These are phyloP conservation scores for Dacryopinax primogenitus DNA, from an alignment of 768 basidiomycete species.

Conservation along the genomic window DNA sequence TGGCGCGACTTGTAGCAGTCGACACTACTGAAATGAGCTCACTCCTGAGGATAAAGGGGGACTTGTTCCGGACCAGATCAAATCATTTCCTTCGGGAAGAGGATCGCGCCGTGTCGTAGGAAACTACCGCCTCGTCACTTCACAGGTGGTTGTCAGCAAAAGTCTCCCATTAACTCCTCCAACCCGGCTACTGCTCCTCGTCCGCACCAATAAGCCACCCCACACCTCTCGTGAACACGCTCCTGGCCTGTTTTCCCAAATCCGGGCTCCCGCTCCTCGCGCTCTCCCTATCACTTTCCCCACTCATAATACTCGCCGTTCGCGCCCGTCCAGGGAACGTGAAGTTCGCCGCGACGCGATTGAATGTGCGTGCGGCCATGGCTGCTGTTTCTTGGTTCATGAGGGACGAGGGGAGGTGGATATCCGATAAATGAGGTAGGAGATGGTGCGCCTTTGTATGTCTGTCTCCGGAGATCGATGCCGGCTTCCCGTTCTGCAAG, in stretches of 20 bases:
- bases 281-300: constrained; percentile 23
- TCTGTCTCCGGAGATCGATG: constrained; percentile 23
- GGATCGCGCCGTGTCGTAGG: no score
- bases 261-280: constrained; percentile 40
- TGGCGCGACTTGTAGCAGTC: no score
- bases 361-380: constrained; percentile 65
- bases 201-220: constrained; percentile 94
- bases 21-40: no score
- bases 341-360: constrained; percentile 59
- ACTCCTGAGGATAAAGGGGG: no score
- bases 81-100: no score
- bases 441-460: constrained; percentile 26
- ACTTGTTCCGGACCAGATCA: no score
- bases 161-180: no score
- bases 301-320: constrained; percentile 28
- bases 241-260: constrained; percentile 59
- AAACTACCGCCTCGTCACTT: no score
- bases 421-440: background rate
- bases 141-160: no score
- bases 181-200: constrained; percentile 23
- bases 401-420: constrained; percentile 18
- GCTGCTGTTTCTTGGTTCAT: constrained; percentile 66
- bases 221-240: constrained; percentile 76
- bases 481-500: constrained; percentile 14
- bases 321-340: constrained; percentile 40